Evolutionary conservation across 2,329 filamentous ascomycete genomes (phyloP).

Genomic region (Verticillium dahliae): DNA sequence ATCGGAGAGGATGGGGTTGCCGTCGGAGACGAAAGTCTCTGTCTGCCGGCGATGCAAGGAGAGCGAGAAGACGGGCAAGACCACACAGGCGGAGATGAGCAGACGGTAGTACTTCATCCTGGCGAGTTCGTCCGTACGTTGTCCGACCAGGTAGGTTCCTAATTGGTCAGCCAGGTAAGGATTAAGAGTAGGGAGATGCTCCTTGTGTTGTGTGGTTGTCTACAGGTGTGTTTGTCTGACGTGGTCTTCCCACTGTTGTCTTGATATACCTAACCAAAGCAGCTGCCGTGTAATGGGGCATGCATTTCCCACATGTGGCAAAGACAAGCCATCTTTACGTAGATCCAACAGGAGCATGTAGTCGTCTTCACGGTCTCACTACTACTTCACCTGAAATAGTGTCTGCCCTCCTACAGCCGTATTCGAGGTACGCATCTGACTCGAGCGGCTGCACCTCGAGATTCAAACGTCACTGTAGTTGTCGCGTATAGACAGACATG

Average conservation of each 20-base stretch:
- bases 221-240: no score
- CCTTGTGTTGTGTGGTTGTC: no score
- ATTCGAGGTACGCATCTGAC: neutral
- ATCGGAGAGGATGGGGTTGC: conserved; percentile 29
- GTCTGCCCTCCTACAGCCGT: neutral
- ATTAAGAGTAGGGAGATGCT: no score
- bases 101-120: neutral
- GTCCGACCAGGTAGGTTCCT: neutral
- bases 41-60: conserved; percentile 4
- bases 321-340: no score
- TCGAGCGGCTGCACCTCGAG: neutral
- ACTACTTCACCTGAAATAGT: no score
- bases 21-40: conserved; percentile 19
- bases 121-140: neutral
- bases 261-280: neutral
- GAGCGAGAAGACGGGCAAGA: neutral
- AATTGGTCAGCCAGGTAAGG: neutral
- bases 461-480: neutral
- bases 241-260: neutral
- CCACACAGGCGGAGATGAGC: neutral
- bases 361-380: no score
- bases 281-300: neutral
- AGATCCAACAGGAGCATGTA: no score
- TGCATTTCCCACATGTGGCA: no score
- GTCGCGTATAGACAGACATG: no score